Evolutionary conservation across 192 early-diverging fungal species (phyloP).

Genomic region (Gigaspora rosea): DNA sequence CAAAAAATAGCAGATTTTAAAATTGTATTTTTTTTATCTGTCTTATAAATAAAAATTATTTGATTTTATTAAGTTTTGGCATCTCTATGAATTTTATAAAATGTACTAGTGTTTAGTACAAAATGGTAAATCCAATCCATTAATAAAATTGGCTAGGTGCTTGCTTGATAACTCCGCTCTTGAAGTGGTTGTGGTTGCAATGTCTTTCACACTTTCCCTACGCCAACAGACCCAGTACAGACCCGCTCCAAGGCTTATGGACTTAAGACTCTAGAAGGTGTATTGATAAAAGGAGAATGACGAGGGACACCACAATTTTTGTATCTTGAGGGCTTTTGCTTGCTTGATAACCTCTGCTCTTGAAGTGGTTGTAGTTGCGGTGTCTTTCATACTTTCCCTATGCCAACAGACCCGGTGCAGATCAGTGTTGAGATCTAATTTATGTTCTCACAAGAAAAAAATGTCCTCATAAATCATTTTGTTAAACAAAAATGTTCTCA

Average conservation of each 20-base stretch:
- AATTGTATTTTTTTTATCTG: too few relatives aligned
- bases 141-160: too few relatives aligned
- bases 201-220: conserved; percentile 2
- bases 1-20: too few relatives aligned
- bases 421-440: not conserved
- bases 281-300: conserved; percentile 9
- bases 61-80: too few relatives aligned
- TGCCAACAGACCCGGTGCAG: too few relatives aligned
- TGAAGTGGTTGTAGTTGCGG: conserved; percentile 25
- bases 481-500: not conserved
- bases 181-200: conserved; percentile 23
- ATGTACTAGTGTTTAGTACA: too few relatives aligned
- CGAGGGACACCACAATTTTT: conserved; percentile 16
- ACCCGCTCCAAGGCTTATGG: not conserved
- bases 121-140: too few relatives aligned
- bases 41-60: too few relatives aligned
- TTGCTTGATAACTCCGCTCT: not conserved
- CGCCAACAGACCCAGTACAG: too few relatives aligned
- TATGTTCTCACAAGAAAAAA: too few relatives aligned
- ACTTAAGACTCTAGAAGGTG: conserved; percentile 3
- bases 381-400: not conserved
- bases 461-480: too few relatives aligned
- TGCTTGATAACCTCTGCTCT: conserved; percentile 23
- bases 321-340: conserved; percentile 27
- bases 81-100: too few relatives aligned